These are phyloP conservation scores for Musa acuminata DNA, from an alignment of 176 grass and related monocot species.

Conservation along the genomic window DNA sequence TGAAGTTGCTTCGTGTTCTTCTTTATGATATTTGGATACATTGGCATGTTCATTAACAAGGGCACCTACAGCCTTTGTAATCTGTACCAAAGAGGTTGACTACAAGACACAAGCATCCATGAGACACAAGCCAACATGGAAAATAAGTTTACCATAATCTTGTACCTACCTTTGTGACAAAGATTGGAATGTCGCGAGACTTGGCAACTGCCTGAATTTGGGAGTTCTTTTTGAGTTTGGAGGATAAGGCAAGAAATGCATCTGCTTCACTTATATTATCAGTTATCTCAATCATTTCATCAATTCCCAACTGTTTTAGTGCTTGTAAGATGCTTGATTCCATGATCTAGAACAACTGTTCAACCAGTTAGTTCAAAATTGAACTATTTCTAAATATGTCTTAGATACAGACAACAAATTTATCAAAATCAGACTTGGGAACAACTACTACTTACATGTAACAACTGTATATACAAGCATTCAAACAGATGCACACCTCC, in stretches of 20 bases:
- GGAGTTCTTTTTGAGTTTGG: conserved; percentile 75
- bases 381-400: background rate
- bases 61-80: conserved; percentile 49
- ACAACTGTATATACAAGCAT: too few species aligned
- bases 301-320: conserved; percentile 63
- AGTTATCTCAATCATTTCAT: conserved; percentile 42
- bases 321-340: conserved; percentile 60
- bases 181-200: conserved; percentile 60
- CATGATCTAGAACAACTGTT: conserved; percentile 78
- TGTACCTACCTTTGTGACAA: conserved; percentile 60
- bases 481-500: too few species aligned
- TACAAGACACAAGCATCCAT: conserved; percentile 11
- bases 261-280: conserved; percentile 70
- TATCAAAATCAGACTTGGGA: background rate
- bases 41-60: conserved; percentile 45
- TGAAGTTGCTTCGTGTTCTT: conserved; percentile 28
- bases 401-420: background rate
- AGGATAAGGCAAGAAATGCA: conserved; percentile 62
- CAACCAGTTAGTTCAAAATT: conserved; percentile 54
- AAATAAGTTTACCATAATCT: background rate
- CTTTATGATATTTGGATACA: conserved; percentile 27
- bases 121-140: background rate
- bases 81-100: conserved; percentile 65
- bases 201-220: conserved; percentile 61
- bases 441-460: too few species aligned